Evolutionary conservation across 192 early-diverging fungal genomes (phyloP), one percentile per base, ranked within the genome.

Genomic region (Entomortierella lignicola): DNA sequence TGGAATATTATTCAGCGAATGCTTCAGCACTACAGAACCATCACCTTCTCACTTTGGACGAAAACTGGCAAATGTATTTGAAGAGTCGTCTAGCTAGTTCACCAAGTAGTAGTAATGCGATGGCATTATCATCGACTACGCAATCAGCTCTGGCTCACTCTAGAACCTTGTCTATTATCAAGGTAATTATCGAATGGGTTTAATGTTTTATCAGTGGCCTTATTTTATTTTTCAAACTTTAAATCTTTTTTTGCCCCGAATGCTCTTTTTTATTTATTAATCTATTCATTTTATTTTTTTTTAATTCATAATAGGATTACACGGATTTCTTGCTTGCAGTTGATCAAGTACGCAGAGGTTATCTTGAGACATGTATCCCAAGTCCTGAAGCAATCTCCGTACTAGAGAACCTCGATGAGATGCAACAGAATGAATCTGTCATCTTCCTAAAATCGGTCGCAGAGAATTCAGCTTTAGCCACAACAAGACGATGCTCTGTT

Each of bases 1-100:
- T 62, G 15, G 74, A 69, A 31, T 77, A 77, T 26, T 69, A 69
- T 25, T 39, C 60, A 57, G 66, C 74, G 26, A 77, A 77, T 29
- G 66, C 66, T 3, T 44, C 60, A 0, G 74, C 66, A 18, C 23
- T 77, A 3, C 66, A 77, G 31, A 63, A 53, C 12, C 66, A 77
- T 26, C 74, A 77, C 30, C 12, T 69, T 44, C 21, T 31, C 8
- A 30, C 55, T 8, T 44, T 77, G 37, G 74, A 77, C 26, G 74
- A 77, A 30, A 52, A 59, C 12, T 77, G 74, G 74, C 66, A 77
- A 30, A 30, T 48, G 37, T n/a, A 26, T 0, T 21, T 69, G 8
- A 64, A 69, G 39, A 63, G 42, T 27, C 60, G 54, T 11, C 10
- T 25, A 41, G 13, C 2, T 8, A 15, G 10, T 30, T 18, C 51